Base-by-base conservation (phyloP, 2,329 filamentous ascomycete species). In the Chrysoporthe cubensis region DNA sequence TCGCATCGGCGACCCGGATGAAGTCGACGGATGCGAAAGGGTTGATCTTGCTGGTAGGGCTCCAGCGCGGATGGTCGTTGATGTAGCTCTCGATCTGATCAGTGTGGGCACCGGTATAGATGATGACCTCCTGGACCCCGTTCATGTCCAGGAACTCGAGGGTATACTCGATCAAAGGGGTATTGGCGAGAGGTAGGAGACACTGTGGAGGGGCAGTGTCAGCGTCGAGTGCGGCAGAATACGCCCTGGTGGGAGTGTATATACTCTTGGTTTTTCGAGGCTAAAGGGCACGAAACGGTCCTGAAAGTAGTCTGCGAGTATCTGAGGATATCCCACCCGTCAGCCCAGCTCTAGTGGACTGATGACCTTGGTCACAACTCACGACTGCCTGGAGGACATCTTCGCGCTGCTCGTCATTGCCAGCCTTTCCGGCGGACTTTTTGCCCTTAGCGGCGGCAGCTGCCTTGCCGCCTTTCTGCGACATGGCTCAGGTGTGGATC, bases 111-210 rank as follows among this genome's bases (percentile, higher is more conserved):
- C 93, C 92, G 74, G 91, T 95, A 81, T 97, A 98, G 68, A 99
- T 87, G 77, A 92, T 97, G 65, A 98, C 91, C 72, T 97, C 93
- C 73, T 96, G 90, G n/a, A 98, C 94, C 67, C 94, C 94, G 68
- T 96, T 94, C 85, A 95, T 95, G 71, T 94, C 94, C 0, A 99
- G 89, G 75, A 97, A 98, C 76, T 98, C 94, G 75, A 98, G 89
- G 4, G 95, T 98, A 78, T 99, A 98, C 79, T 99, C 96, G 80
- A 99, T 97, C 71, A 99, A 84, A 46, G 96, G 95, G 1, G 91
- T 94, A 78, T 98, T 98, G 69, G 93, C 96, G 69, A 99, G 86
- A 13, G 95, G 94, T 7, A 99, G 85, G 43, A 99, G 90, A 82
- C 96, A 98, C 92, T 96, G 75, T 42, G 60, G 63, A 18, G 63